Conservation (phyloP, 2,329 filamentous ascomycete genomes). For the Neofusicoccum sp. region DNA sequence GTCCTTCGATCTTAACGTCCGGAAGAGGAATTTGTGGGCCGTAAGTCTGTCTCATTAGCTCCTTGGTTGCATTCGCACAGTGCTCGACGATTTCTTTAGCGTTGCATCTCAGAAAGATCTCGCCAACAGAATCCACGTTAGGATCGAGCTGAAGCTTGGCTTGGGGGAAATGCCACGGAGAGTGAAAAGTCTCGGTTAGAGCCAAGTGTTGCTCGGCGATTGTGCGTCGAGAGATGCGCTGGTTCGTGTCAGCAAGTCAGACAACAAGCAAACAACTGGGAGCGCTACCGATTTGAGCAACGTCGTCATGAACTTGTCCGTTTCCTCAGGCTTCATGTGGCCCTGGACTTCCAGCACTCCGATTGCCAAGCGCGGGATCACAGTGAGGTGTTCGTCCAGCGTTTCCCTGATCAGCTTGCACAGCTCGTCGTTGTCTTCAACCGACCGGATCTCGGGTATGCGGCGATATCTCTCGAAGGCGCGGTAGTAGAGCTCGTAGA, state of each 20-base stretch:
- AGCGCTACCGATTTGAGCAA: constrained; percentile 72
- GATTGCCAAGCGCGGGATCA: constrained; percentile 93
- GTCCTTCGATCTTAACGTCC: constrained; percentile 77
- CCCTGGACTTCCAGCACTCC: constrained; percentile 88
- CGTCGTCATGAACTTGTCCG: constrained; percentile 94
- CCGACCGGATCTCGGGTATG: constrained; percentile 75
- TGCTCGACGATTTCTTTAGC: constrained; percentile 84
- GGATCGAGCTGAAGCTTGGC: constrained; percentile 60
- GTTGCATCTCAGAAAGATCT: constrained; percentile 91
- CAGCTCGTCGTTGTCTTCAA: constrained; percentile 86
- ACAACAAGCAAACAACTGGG: neutral
- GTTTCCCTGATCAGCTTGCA: constrained; percentile 78
- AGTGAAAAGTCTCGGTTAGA: constrained; percentile 89
- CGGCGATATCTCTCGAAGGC: constrained; percentile 92
- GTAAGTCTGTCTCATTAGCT: constrained; percentile 73
- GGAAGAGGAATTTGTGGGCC: constrained; percentile 70
- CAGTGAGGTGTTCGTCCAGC: constrained; percentile 81
- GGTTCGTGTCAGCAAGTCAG: constrained; percentile 3
- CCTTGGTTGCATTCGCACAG: constrained; percentile 73
- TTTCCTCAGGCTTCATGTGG: constrained; percentile 73
- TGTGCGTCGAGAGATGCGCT: constrained; percentile 92
- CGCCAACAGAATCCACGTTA: constrained; percentile 85
- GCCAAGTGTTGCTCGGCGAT: constrained; percentile 97
- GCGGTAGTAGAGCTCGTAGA: constrained; percentile 94
- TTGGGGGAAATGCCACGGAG: constrained; percentile 83